These are phyloP conservation scores for Fusarium drepaniforme DNA, from an alignment of 2,329 filamentous ascomycete species.

Conservation along the genomic window DNA sequence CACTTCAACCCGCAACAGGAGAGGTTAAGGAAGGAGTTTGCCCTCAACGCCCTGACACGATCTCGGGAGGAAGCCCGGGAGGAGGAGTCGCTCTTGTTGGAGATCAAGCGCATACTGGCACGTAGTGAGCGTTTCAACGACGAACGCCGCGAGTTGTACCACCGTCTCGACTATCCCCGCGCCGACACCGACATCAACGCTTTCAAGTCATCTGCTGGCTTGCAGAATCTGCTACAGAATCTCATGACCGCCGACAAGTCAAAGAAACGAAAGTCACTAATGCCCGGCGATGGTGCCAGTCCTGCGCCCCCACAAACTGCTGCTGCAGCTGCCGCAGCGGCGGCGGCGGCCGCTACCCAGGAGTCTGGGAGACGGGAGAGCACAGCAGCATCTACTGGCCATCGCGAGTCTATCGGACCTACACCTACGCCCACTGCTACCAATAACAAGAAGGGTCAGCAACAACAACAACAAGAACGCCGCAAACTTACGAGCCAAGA, in stretches of 20 bases:
- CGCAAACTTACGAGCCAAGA: constrained; percentile 81
- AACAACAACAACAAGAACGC: constrained; percentile 60
- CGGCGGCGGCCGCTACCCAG: constrained; percentile 49
- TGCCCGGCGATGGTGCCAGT: constrained; percentile 68
- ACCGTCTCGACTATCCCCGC: constrained; percentile 84
- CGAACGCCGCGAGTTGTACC: constrained; percentile 88
- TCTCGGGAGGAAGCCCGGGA: constrained; percentile 91
- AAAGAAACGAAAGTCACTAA: constrained; percentile 85
- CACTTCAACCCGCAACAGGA: constrained; percentile 89
- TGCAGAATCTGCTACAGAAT: constrained; percentile 84
- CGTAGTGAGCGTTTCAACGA: constrained; percentile 88
- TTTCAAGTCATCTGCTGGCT: constrained; percentile 84
- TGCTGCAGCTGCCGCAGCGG: constrained; percentile 26
- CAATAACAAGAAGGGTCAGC: constrained; percentile 63
- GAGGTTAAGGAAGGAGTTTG: constrained; percentile 84
- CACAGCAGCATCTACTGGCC: constrained; percentile 60
- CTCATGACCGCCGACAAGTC: constrained; percentile 86
- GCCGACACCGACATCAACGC: constrained; percentile 76
- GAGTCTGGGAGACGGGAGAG: constrained; percentile 63
- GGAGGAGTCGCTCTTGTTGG: constrained; percentile 88
- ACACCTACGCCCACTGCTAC: constrained; percentile 50
- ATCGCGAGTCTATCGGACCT: constrained; percentile 51
- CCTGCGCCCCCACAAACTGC: constrained; percentile 52
- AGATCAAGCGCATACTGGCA: constrained; percentile 91
- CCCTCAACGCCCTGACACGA: constrained; percentile 81